These are phyloP conservation scores for Macrolepiota albuminosa DNA, from an alignment of 768 basidiomycete genomes.

Conservation along the genomic window DNA sequence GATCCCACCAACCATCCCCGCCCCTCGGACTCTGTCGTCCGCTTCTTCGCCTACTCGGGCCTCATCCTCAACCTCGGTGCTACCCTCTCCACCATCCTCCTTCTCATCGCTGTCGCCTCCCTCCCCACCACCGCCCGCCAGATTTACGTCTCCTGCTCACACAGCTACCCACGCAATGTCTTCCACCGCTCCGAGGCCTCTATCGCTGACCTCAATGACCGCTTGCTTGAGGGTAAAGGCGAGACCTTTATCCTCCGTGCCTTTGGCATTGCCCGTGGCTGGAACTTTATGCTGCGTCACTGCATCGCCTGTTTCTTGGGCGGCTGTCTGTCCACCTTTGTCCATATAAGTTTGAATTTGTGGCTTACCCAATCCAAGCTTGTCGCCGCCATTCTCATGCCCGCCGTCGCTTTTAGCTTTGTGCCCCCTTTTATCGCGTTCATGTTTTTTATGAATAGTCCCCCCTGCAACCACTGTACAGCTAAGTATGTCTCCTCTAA, in stretches of 20 bases:
- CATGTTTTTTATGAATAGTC: constrained; percentile 16
- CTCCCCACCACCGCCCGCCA: constrained; percentile 19
- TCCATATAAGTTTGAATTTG: constrained; percentile 10
- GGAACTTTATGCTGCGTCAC: constrained; percentile 15
- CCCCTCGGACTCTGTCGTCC: constrained; percentile 10
- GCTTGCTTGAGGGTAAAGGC: constrained; percentile 14
- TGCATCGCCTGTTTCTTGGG: constrained; percentile 16
- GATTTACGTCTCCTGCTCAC: constrained; percentile 16
- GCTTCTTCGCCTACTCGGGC: constrained; percentile 18
- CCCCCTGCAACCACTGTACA: constrained; percentile 10
- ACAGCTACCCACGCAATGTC: constrained; percentile 15
- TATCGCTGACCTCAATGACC: constrained; percentile 13
- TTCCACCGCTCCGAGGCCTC: constrained; percentile 7
- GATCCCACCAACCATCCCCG: constrained; percentile 1
- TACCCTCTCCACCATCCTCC: constrained; percentile 18
- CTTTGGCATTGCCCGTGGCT: constrained; percentile 18
- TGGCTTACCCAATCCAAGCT: constrained; percentile 14
- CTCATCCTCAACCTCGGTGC: constrained; percentile 19
- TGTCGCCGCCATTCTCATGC: constrained; percentile 15
- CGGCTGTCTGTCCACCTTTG: constrained; percentile 14
- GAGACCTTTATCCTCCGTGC: constrained; percentile 19
- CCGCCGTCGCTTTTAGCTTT: constrained; percentile 11
- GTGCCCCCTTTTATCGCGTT: constrained; percentile 14
- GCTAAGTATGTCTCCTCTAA: constrained; percentile 3
- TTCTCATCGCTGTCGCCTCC: constrained; percentile 19